Base-by-base conservation (phyloP, 2,329 filamentous ascomycete species). In the Mollisiaceae sp. region DNA sequence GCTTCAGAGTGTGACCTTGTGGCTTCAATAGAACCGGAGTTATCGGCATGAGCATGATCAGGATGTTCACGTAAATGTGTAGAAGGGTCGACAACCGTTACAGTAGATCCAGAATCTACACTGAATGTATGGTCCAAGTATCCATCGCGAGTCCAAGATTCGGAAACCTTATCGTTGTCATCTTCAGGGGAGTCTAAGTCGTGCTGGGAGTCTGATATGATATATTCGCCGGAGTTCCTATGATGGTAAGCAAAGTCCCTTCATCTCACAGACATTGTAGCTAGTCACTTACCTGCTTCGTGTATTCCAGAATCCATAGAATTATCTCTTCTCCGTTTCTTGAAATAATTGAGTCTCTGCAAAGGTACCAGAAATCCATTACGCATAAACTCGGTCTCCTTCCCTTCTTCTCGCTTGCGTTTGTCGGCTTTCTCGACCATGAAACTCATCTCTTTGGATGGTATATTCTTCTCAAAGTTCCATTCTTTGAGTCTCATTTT, bases 401-500 rank as follows among this genome's bases (percentile, higher is more conserved):
- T 57, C 32, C 54, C 43, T 45, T 45, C 54, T 38, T 57, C 54
- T 38, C 54, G 32, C 36, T 36, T 57, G 32, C 54, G 32, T 35
- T 57, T 57, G 8, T 57, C 54, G 14, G 54, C 54, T 38, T 57
- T 57, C 22, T 38, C 36, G 36, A 57, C 54, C 27, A 57, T 57
- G 54, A 57, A 57, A 57, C 32, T 39, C 54, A 57, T 57, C 54
- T 57, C 54, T 57, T 22, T 38, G 36, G 54, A 35, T 57, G 54
- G 54, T 45, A 45, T 45, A 45, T 45, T 45, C 43, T 45, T 45
- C 14, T 45, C 43, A 45, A 45, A 45, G 43, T 38, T 38, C 54
- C 54, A 57, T 36, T 57, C 54, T 57, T 57, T 57, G 32, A 57
- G 36, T 57, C 8, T 57, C 54, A 57, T 57, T 36, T 57, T 57